Conservation (phyloP, 345 rosid genomes). For the Brassica juncea region DNA sequence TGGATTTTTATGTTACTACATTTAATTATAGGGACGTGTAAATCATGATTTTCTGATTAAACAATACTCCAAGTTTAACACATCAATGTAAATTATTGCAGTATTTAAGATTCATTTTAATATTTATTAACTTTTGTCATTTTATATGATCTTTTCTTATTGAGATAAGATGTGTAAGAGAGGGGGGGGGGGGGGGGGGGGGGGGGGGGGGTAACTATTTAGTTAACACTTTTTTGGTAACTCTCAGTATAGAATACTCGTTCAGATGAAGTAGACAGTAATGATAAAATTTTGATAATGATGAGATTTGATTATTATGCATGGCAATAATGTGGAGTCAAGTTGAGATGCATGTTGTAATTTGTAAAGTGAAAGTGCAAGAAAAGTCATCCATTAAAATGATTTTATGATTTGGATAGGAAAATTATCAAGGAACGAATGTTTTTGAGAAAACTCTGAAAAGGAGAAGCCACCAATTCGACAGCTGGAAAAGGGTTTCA, state of each 20-base stretch:
- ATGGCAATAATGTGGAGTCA: background rate
- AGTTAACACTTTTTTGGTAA: background rate
- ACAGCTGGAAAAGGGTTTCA: background rate
- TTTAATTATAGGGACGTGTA: background rate
- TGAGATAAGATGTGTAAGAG: too few species aligned
- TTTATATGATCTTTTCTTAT: too few species aligned
- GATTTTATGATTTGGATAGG: background rate
- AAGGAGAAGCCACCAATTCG: background rate
- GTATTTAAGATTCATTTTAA: background rate
- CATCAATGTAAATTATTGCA: background rate
- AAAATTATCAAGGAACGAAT: background rate
- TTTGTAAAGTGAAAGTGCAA: slow-evolving; percentile 19
- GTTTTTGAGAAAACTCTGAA: background rate
- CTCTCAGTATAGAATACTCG: background rate
- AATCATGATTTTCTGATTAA: background rate
- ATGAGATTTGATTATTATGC: slow-evolving; percentile 12
- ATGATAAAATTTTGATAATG: background rate
- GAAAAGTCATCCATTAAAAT: background rate
- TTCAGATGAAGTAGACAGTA: background rate
- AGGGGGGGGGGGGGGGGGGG: too few species aligned
- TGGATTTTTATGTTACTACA: background rate
- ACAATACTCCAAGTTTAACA: background rate
- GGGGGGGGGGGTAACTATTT: too few species aligned
- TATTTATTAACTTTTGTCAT: too few species aligned
- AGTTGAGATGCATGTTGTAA: slow-evolving; percentile 17